Conservation (phyloP, 202 grass and related monocot genomes). For the Elaeis oleifera region DNA sequence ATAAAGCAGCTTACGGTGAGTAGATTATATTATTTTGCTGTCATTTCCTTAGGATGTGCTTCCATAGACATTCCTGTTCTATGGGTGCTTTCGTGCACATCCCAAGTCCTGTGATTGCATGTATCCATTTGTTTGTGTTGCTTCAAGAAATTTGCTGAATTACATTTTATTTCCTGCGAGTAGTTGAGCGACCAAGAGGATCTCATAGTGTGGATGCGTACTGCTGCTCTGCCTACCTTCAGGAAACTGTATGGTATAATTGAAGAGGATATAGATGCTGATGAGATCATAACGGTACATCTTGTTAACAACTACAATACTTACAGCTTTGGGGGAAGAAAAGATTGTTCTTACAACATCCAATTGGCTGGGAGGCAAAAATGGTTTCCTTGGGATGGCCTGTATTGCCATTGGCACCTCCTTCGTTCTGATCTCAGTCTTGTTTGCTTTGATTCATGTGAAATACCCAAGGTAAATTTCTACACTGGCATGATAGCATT, state of each 20-base stretch:
- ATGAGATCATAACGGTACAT: slow-evolving; percentile 45
- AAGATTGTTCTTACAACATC: slow-evolving; percentile 64
- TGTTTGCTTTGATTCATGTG: slow-evolving; percentile 74
- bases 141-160: neutral
- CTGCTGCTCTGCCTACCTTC: slow-evolving; percentile 79
- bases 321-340: slow-evolving; percentile 81
- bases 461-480: slow-evolving; percentile 73
- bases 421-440: slow-evolving; percentile 64
- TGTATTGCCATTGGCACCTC: slow-evolving; percentile 53
- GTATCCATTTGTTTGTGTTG: too few relatives aligned
- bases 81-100: too few relatives aligned
- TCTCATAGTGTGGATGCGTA: slow-evolving; percentile 93
- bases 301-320: slow-evolving; percentile 88
- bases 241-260: slow-evolving; percentile 85
- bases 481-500: too few relatives aligned
- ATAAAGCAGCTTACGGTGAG: too few relatives aligned
- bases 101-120: too few relatives aligned
- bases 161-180: slow-evolving; percentile 3
- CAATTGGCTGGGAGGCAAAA: slow-evolving; percentile 83
- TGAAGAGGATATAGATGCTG: slow-evolving; percentile 54
- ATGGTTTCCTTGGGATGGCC: slow-evolving; percentile 75
- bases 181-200: slow-evolving; percentile 88
- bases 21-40: too few relatives aligned
- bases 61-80: too few relatives aligned
- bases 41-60: too few relatives aligned